These are phyloP conservation scores for Lichtheimia ramosa DNA, from an alignment of 371 early-diverging fungal species.

Conservation along the genomic window DNA sequence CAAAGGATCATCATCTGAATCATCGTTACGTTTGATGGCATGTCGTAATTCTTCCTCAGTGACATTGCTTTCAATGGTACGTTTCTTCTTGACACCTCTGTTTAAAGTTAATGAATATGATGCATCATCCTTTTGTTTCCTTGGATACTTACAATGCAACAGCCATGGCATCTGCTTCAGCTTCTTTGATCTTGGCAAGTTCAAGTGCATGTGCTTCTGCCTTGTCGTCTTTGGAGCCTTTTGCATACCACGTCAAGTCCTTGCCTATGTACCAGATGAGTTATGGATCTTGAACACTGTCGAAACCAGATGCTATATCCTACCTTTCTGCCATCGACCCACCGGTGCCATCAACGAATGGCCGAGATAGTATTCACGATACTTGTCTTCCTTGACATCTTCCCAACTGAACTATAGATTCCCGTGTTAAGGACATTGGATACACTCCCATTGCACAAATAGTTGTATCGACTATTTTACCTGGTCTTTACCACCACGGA, in stretches of 20 bases:
- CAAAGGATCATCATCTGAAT: slow-evolving; percentile 38
- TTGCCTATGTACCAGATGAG: slow-evolving; percentile 45
- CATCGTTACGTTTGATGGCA: slow-evolving; percentile 49
- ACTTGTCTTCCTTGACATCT: slow-evolving; percentile 80
- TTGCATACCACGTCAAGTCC: slow-evolving; percentile 78
- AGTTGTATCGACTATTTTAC: slow-evolving; percentile 14
- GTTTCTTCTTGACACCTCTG: slow-evolving; percentile 57
- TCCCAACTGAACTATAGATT: slow-evolving; percentile 55
- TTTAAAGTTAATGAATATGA: neutral
- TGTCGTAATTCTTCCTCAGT: slow-evolving; percentile 62
- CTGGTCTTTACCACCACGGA: slow-evolving; percentile 67
- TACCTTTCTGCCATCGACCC: slow-evolving; percentile 68
- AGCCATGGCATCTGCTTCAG: slow-evolving; percentile 81
- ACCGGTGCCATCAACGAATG: slow-evolving; percentile 84
- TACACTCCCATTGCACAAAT: neutral
- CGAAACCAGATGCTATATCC: neutral
- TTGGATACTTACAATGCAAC: slow-evolving; percentile 64
- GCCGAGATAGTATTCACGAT: slow-evolving; percentile 86
- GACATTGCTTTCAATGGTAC: slow-evolving; percentile 50
- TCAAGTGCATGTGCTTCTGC: slow-evolving; percentile 43
- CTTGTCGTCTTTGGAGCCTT: slow-evolving; percentile 42
- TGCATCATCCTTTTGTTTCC: neutral
- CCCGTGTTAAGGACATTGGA: neutral
- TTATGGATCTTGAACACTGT: neutral
- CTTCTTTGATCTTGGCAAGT: slow-evolving; percentile 65